Conservation (phyloP, 2,329 filamentous ascomycete species). For the Metarhizium humberi region DNA sequence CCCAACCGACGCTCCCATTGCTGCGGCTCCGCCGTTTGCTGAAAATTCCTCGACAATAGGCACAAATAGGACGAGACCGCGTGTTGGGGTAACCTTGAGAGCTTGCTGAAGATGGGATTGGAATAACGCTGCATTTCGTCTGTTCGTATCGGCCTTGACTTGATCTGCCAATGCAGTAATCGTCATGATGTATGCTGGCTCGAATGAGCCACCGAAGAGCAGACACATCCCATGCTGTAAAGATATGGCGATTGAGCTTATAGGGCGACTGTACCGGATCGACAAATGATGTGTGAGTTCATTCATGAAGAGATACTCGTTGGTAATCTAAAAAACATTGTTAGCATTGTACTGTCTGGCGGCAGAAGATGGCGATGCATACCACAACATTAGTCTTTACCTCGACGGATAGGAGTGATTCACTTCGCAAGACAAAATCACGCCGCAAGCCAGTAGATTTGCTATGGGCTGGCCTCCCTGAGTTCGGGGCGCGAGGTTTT, state of each 20-base stretch:
- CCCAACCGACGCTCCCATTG: slow-evolving; percentile 23
- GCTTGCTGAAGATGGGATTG: slow-evolving; percentile 66
- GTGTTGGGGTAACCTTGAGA: slow-evolving; percentile 53
- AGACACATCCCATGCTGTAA: slow-evolving; percentile 70
- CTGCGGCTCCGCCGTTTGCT: slow-evolving; percentile 58
- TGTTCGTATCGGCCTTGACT: slow-evolving; percentile 66
- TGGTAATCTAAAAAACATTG: slow-evolving; percentile 46
- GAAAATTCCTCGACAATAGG: slow-evolving; percentile 62
- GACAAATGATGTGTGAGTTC: slow-evolving; percentile 66
- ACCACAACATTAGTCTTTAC: slow-evolving; percentile 24
- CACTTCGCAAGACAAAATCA: not conserved
- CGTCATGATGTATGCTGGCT: slow-evolving; percentile 70
- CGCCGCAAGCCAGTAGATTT: not conserved
- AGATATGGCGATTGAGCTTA: slow-evolving; percentile 64
- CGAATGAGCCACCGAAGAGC: slow-evolving; percentile 64
- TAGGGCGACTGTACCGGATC: slow-evolving; percentile 63
- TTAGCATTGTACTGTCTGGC: not conserved
- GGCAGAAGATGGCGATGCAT: slow-evolving; percentile 1
- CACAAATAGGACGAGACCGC: slow-evolving; percentile 66
- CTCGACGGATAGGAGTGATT: slow-evolving; percentile 7
- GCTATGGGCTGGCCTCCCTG: not conserved
- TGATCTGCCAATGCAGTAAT: slow-evolving; percentile 61
- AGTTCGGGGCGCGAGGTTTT: slow-evolving; percentile 4
- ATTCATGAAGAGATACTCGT: slow-evolving; percentile 66
- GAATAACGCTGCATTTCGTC: slow-evolving; percentile 68